Evolutionary conservation across 2,329 filamentous ascomycete genomes (phyloP).

Genomic region (Aspergillus nomiae): DNA sequence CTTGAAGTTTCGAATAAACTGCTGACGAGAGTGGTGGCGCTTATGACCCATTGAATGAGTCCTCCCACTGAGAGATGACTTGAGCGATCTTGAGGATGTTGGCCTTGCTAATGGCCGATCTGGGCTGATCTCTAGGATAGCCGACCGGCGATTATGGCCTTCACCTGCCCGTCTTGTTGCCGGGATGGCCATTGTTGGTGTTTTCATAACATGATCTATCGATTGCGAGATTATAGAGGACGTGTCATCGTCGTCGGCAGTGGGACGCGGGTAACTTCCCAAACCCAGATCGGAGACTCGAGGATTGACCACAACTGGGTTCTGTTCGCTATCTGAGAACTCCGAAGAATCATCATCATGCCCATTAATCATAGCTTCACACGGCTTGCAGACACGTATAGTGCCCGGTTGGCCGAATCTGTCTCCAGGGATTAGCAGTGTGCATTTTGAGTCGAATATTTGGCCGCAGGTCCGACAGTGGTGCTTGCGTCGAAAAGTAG

Average conservation of each 20-base stretch:
- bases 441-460: slow-evolving; percentile 97
- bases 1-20: slow-evolving; percentile 76
- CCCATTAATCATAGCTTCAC: slow-evolving; percentile 85
- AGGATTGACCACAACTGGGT: slow-evolving; percentile 66
- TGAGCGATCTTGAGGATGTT: slow-evolving; percentile 88
- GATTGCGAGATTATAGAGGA: slow-evolving; percentile 49
- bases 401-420: slow-evolving; percentile 84
- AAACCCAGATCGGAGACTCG: slow-evolving; percentile 62
- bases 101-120: slow-evolving; percentile 79
- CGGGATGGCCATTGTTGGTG: slow-evolving; percentile 67
- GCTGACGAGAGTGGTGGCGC: slow-evolving; percentile 84
- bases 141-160: slow-evolving; percentile 79
- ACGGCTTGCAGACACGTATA: slow-evolving; percentile 88
- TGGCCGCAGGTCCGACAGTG: slow-evolving; percentile 96
- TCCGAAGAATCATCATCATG: slow-evolving; percentile 91
- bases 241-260: slow-evolving; percentile 51
- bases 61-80: slow-evolving; percentile 68
- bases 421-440: slow-evolving; percentile 82
- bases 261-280: slow-evolving; percentile 44
- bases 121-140: slow-evolving; percentile 85
- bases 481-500: slow-evolving; percentile 92
- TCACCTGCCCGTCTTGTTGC: slow-evolving; percentile 68
- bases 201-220: slow-evolving; percentile 49
- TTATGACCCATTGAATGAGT: slow-evolving; percentile 81
- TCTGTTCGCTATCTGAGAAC: slow-evolving; percentile 70